Base-by-base conservation (phyloP, 177 flowering plant genomes). In the Vitis hybrid region DNA sequence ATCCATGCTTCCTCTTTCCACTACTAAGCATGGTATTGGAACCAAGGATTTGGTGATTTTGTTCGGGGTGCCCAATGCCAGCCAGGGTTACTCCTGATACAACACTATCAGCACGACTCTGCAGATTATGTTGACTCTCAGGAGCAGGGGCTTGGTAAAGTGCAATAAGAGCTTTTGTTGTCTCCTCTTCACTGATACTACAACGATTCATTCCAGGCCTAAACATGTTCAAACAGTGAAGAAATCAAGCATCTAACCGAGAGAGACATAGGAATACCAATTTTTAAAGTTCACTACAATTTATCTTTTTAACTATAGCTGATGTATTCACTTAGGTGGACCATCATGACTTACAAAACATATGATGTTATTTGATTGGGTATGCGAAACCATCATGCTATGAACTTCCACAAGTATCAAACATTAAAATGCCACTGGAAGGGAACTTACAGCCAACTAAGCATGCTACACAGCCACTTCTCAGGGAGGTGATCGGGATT, bases 401-500 rank as follows among this genome's bases (percentile, higher is more conserved):
- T 55, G 40, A 55, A 63, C 35, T 55, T 54, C 56, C 21, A 21
- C 58, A 15, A 70, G 12, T 30, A 61, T 18, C 50, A 58, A 50
- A 55, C 30, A 48, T 46, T 51, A 35, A 40, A 52, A 51, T 27
- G 48, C 59, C 11, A 49, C 52, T 16, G 9, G 63, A 67, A 48
- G 1, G 55, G 40, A 79, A 91, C 98, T 91, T 88, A 94, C 98
- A 94, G 91, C 97, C 98, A 95, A 59, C 75, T 19, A 63, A 85
- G 86, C 99, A 93, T 91, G 84, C 86, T 86, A 73, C 99, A 95
- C 11, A 80, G 50, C 99, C 99, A 95, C 84, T 89, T 87, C 67
- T 90, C 87, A 54, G 93, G 92, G 51, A 93, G 84, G 51, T 69
- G 68, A 0, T 82, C 80, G 7, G 93, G 85, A 57, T 81, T 78